Conservation (phyloP, 1,284 basidiomycete species). For the Athelia psychrophila region DNA sequence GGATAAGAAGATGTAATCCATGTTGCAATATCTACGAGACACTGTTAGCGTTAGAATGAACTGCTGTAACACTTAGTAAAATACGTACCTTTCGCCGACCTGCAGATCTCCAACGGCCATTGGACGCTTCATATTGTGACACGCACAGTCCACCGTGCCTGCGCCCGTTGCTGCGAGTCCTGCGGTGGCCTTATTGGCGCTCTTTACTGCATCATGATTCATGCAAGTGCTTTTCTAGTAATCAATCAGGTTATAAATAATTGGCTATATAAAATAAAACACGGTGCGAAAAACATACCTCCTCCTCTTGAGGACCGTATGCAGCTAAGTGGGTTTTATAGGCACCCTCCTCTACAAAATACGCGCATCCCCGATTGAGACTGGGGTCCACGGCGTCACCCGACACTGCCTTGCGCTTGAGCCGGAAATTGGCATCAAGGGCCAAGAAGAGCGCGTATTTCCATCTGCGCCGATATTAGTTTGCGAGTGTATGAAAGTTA, state of each 20-base stretch:
- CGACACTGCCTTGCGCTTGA: constrained; percentile 11
- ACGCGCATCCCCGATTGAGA: constrained; percentile 12
- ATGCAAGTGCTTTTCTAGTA: constrained; percentile 9
- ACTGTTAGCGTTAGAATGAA: not conserved
- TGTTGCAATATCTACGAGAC: constrained; percentile 25
- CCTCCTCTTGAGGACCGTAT: constrained; percentile 1
- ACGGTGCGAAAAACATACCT: not conserved
- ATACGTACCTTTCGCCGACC: not conserved
- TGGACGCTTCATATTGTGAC: constrained; percentile 4
- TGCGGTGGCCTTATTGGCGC: constrained; percentile 11
- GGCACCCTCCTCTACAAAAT: constrained; percentile 15
- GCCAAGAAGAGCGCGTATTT: constrained; percentile 13
- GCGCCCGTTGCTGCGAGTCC: constrained; percentile 13
- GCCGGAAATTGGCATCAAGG: constrained; percentile 26
- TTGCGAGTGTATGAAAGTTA: not conserved
- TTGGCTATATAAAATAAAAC: too few species aligned
- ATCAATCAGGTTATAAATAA: constrained; percentile 1
- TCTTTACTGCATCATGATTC: constrained; percentile 11
- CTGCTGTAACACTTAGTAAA: not conserved
- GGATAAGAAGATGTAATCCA: constrained; percentile 27
- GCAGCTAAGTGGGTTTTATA: constrained; percentile 9
- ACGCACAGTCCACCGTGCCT: constrained; percentile 9
- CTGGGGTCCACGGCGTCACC: constrained; percentile 6
- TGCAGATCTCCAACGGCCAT: not conserved
- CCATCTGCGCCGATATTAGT: constrained; percentile 6